phyloP scores from a whole-genome alignment of 768 basidiomycete species.

The Lactarius psammicola region DNA sequence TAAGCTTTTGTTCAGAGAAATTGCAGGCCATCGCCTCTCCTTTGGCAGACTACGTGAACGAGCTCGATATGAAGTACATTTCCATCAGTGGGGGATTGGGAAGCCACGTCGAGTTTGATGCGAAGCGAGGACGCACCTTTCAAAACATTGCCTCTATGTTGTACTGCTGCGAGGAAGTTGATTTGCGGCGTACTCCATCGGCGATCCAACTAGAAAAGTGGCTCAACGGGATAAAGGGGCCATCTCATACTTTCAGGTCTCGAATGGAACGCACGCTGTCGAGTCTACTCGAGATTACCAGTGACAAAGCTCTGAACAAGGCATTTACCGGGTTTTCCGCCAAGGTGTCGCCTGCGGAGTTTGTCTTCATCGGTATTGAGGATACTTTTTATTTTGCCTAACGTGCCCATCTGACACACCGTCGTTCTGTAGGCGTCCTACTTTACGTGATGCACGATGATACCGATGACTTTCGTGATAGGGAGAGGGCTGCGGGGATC shows the following conservation, averaged over 20 bases:
- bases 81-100: constrained; percentile 58
- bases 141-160: constrained; percentile 70
- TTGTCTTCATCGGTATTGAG: constrained; percentile 75
- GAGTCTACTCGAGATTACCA: constrained; percentile 55
- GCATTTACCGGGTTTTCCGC: constrained; percentile 42
- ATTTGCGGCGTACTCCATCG: constrained; percentile 45
- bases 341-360: constrained; percentile 70
- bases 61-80: constrained; percentile 57
- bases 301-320: constrained; percentile 37
- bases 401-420: neutral
- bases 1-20: constrained; percentile 53
- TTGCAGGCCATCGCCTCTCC: constrained; percentile 74
- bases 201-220: constrained; percentile 54
- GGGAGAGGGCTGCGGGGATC: constrained; percentile 55
- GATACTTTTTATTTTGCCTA: constrained; percentile 28
- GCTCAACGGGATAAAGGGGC: constrained; percentile 39
- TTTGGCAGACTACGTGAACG: constrained; percentile 63
- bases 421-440: constrained; percentile 55
- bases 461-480: constrained; percentile 34
- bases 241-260: constrained; percentile 48
- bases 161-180: constrained; percentile 59
- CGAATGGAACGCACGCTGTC: constrained; percentile 54
- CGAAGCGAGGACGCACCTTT: constrained; percentile 70
- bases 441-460: constrained; percentile 52
- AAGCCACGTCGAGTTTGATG: constrained; percentile 58